Conservation (phyloP, 2,329 filamentous ascomycete species). For the Trichoderma hamatum region DNA sequence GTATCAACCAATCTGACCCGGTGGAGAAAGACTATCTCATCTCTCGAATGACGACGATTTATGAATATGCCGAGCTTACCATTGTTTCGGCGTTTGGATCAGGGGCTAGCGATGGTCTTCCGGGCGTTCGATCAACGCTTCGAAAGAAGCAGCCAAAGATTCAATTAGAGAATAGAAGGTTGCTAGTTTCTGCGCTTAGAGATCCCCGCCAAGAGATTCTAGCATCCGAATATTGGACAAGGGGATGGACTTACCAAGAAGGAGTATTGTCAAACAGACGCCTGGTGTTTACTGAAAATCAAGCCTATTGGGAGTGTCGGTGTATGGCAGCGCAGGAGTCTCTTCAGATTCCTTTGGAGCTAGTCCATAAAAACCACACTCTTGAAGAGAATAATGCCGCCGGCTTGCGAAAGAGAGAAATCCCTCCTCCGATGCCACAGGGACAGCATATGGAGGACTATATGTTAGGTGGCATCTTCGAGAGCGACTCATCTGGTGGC, state of each 20-base stretch:
- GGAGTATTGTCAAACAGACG: constrained; percentile 27
- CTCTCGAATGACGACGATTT: constrained; percentile 22
- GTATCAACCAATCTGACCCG: constrained; percentile 49
- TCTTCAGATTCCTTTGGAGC: constrained; percentile 7
- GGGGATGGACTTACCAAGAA: constrained; percentile 31
- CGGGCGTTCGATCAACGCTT: not conserved
- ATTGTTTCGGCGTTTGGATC: constrained; percentile 20
- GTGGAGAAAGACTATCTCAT: constrained; percentile 33
- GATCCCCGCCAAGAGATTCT: constrained; percentile 23
- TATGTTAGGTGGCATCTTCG: constrained; percentile 18
- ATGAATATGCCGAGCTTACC: constrained; percentile 20
- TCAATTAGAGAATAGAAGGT: not conserved
- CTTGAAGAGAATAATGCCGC: not conserved
- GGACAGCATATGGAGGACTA: constrained; percentile 19
- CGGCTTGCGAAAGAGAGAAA: not conserved
- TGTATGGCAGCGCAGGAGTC: constrained; percentile 23
- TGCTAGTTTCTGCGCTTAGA: constrained; percentile 7
- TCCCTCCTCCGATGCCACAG: not conserved
- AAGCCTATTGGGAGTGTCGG: constrained; percentile 34
- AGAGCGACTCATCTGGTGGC: constrained; percentile 4
- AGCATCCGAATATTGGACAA: constrained; percentile 25
- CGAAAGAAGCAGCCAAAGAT: constrained; percentile 8
- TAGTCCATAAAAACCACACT: not conserved
- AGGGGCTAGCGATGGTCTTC: constrained; percentile 19
- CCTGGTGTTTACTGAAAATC: constrained; percentile 32